Base-by-base conservation (phyloP, 352 stramenopile species). In the Phytophthora agathidicida region DNA sequence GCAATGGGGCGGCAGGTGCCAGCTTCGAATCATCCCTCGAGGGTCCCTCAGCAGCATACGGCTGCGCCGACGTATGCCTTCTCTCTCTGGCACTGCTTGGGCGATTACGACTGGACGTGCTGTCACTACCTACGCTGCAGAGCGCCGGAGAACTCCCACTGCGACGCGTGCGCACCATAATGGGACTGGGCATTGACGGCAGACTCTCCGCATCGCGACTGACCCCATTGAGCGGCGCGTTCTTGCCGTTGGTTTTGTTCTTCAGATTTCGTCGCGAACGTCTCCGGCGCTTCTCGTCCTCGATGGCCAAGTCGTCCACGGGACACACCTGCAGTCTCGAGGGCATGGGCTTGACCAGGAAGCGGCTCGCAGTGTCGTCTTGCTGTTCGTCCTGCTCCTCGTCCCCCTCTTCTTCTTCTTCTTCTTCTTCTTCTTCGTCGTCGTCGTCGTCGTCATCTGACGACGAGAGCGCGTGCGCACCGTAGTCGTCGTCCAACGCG, bases 211-310 rank as follows among this genome's bases (percentile, higher is more conserved):
- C 66, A 39, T 93, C 83, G 11, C 70, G 65, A 39, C 71, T 80
- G 20, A 60, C 39, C 13, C 72, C 71, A 19, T 80, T 86, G 13
- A 65, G 55, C n/a, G 51, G 35, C 7, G 60, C 64, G 36, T 84
- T 77, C 45, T 88, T 83, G 10, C 68, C 51, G 13, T 65, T 69
- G 30, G 70, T 71, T 49, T 82, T 79, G 7, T 73, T 66, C 32
- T 67, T 69, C 6, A 58, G 32, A 46, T 70, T 77, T 32, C 42
- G 61, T 10, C 60, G 62, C 14, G 67, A 81, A 1, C 84, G 78
- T 49, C 84, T 71, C n/a, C 81, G 71, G 7, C 80, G 80, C 55
- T 91, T 91, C 61, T 90, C 84, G 14, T 93, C 84, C 49, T 93
- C 84, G 5, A 93, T 65, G 5, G 71, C 84, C 28, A 91, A 32